These are phyloP conservation scores for Streptanthus diversifolius DNA, from an alignment of 345 rosid species.

Conservation along the genomic window DNA sequence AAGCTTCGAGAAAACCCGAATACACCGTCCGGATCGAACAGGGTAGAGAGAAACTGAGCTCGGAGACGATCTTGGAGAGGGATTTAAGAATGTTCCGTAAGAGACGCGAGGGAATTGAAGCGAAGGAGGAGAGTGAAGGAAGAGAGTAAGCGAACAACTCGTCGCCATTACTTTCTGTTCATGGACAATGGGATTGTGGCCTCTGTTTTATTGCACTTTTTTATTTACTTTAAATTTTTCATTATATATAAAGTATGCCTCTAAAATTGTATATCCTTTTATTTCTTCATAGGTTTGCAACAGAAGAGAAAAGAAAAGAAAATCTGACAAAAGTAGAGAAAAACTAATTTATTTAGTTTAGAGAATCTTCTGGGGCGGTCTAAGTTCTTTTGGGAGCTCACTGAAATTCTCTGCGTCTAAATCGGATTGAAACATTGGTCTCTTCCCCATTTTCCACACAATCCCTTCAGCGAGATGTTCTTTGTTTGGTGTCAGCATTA, in stretches of 20 bases:
- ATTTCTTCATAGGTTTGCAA: no score
- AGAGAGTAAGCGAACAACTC: constrained; percentile 39
- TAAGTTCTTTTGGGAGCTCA: constrained; percentile 59
- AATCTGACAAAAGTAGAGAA: neutral
- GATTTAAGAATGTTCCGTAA: constrained; percentile 28
- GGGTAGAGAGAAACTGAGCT: constrained; percentile 12
- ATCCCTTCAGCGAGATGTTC: constrained; percentile 86
- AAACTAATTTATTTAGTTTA: constrained; percentile 18
- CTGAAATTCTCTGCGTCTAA: constrained; percentile 66
- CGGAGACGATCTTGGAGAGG: constrained; percentile 12
- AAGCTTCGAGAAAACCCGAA: constrained; percentile 26
- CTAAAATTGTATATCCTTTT: no score
- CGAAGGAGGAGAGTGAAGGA: constrained; percentile 39
- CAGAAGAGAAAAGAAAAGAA: no score
- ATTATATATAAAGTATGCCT: neutral
- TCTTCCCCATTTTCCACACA: constrained; percentile 59
- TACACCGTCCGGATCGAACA: constrained; percentile 20
- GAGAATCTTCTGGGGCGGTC: constrained; percentile 64
- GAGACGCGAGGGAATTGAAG: constrained; percentile 17
- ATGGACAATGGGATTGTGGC: constrained; percentile 34
- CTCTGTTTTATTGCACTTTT: constrained; percentile 25
- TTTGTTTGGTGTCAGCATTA: constrained; percentile 86
- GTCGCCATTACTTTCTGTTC: constrained; percentile 47
- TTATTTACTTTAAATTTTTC: neutral
- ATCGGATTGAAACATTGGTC: constrained; percentile 76